Conservation (phyloP, 768 basidiomycete species). For the Boletus vermiculosoides region DNA sequence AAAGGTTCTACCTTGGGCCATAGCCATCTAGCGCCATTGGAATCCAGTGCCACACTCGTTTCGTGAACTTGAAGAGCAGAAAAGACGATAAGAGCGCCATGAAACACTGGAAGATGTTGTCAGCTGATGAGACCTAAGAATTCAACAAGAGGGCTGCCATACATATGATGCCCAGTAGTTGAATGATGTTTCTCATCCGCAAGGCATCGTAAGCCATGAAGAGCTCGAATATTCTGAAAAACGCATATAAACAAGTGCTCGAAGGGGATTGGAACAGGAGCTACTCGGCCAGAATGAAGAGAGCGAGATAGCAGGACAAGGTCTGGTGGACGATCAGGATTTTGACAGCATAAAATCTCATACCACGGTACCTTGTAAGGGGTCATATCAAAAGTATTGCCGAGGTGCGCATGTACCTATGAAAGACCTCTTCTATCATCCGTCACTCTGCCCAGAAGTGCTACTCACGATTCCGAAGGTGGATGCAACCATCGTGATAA, state of each 20-base stretch:
- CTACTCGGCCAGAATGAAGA: conserved; percentile 82
- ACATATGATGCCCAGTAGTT: conserved; percentile 73
- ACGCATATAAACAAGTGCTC: background rate
- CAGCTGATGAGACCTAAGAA: conserved; percentile 1
- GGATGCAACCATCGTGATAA: conserved; percentile 71
- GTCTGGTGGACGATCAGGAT: conserved; percentile 45
- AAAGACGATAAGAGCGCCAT: conserved; percentile 69
- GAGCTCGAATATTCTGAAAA: conserved; percentile 70
- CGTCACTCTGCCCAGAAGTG: background rate
- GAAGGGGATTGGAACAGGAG: conserved; percentile 19
- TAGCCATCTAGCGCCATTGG: conserved; percentile 51
- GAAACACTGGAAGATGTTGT: conserved; percentile 50
- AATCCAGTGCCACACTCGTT: conserved; percentile 60
- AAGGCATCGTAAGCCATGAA: conserved; percentile 84
- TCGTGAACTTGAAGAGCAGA: conserved; percentile 76
- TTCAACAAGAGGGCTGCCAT: conserved; percentile 20
- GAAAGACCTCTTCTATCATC: conserved; percentile 4
- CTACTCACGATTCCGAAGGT: conserved; percentile 61
- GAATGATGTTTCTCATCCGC: conserved; percentile 72
- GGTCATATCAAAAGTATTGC: conserved; percentile 12
- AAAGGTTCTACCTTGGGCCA: conserved; percentile 61
- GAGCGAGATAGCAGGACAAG: conserved; percentile 78
- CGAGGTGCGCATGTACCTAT: conserved; percentile 47
- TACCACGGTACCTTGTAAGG: conserved; percentile 51
- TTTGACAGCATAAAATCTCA: background rate